Percentiles rank a stretch among this genome's conserved stretches.
Conservation (phyloP, 2,329 filamentous ascomycete genomes). For the Westerdykella aurantiaca region DNA sequence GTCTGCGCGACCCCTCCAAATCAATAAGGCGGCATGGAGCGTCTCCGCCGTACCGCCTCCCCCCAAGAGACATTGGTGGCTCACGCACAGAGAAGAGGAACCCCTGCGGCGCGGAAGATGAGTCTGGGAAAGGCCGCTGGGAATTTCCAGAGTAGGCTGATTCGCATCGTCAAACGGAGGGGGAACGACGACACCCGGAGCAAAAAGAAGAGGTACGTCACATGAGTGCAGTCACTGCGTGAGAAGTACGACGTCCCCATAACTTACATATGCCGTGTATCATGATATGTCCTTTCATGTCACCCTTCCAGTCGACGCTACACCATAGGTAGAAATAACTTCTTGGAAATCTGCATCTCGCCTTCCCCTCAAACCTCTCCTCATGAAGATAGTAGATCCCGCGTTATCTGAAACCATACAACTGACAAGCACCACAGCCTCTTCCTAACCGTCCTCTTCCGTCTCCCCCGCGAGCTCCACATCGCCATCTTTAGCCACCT, state of each 20-base stretch:
- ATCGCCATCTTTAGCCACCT: constrained; percentile 31
- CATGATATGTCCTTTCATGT: too few species aligned
- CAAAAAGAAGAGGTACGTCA: constrained; percentile 18
- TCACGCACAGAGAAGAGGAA: constrained; percentile 1
- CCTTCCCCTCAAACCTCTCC: not conserved
- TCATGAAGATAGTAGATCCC: not conserved
- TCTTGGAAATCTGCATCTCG: not conserved
- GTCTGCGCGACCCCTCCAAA: too few species aligned
- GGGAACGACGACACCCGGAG: constrained; percentile 10
- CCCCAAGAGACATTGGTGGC: too few species aligned
- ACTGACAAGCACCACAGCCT: constrained; percentile 14
- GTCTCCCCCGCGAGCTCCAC: constrained; percentile 32
- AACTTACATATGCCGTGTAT: too few species aligned
- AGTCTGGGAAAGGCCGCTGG: constrained; percentile 30
- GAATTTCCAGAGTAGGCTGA: constrained; percentile 26
- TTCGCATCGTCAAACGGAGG: constrained; percentile 23
- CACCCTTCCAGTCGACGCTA: too few species aligned
- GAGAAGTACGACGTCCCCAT: too few species aligned
- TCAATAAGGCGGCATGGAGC: too few species aligned
- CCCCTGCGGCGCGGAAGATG: constrained; percentile 22
- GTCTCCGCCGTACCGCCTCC: too few species aligned
- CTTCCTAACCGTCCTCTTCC: constrained; percentile 28
- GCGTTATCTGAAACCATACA: not conserved
- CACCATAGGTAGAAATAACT: too few species aligned
- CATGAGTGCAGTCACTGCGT: too few species aligned